Base-by-base conservation (phyloP, 345 rosid genomes). In the Populus alba region DNA sequence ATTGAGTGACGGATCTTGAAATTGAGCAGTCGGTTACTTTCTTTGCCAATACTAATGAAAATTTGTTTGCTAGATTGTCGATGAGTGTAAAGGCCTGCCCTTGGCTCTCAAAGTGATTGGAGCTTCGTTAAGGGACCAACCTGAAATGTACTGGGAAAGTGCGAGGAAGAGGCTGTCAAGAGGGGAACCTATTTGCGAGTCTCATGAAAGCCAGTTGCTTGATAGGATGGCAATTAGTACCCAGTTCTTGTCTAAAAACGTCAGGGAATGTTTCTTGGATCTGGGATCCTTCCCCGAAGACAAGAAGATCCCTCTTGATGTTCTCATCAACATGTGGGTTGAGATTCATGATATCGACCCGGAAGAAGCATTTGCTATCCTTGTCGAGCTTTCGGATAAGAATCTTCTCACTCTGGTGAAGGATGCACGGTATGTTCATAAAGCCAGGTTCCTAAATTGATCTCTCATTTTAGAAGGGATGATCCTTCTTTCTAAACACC, bases 271-370 rank as follows among this genome's bases (percentile, higher is more conserved):
- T 83, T 93, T 93, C 94, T 70, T 92, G 88, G 99, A 96, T 81
- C 75, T 96, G 87, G 98, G 98, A 13, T 86, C 97, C n/a, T 94
- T 96, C 83, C 97, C 98, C 41, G 99, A 96, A 91, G 99, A 92
- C 87, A 90, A 79, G 78, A 94, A 88, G 84, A 96, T 96, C 73
- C 95, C 99, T 71, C 88, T 94, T 31, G 95, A 92, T 84, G 87
- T 91, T 43, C 93, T 95, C 68, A 89, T 92, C 79, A 93, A 92
- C 73, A 89, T 92, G 90, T 95, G 99, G 99, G 87, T 85, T 11
- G 99, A 91, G 81, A 74, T 85, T 17, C 98, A 87, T 71, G 92
- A 88, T 66, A 70, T 94, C 8, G 89, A 89, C 1, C 87, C 83
- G 72, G 92, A 81, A 27, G 85, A 78, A 18, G 99, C 97, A 68